Evolutionary conservation across 208 protist species (phyloP), one percentile per base, ranked within the genome.

Genomic region (Pavlovales sp.): DNA sequence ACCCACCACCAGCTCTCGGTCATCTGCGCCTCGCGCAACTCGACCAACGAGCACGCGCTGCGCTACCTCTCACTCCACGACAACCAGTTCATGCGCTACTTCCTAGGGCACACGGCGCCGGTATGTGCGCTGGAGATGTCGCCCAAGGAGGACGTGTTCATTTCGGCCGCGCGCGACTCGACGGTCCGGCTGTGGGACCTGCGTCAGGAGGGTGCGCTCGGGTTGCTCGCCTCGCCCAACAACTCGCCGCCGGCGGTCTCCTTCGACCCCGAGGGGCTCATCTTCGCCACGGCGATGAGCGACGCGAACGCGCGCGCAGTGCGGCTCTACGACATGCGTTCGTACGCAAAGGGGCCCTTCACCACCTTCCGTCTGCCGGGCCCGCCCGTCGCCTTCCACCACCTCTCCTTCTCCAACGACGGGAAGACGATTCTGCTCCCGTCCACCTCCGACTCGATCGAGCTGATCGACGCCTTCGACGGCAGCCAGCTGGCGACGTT

Each of bases 1-100:
- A 85, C 81, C 2, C 81, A 85, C 47, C 41, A 85, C 47, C 47
- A 28, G 32, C 46, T 85, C 42, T 76, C 81, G 39, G 36, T 85
- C 26, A 26, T 85, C 28, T 40, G 32, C 41, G 47, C 81, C 46
- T 71, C 81, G 46, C 42, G 47, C 32, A 32, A 71, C 22, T 5
- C 38, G 30, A 18, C 47, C 37, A 30, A 42, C 81, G 39, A 78
- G 89, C 88, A 94, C 46, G 88, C 91, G 20, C 36, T 94, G n/a
- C 90, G 93, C 77, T 93, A 94, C 89, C 86, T 92, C 20, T 94
- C 92, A 34, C 57, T 94, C 44, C 92, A 94, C 79, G 90, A 94
- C 89, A 93, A 94, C 84, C 86, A 77, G 40, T 94, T 94, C 81
- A n/a, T 94, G 34, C 86, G 88, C 34, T 93, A 92, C 84, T 94